These are phyloP conservation scores for Irpex rosettiformis DNA, from an alignment of 1,284 basidiomycete species.

Conservation along the genomic window DNA sequence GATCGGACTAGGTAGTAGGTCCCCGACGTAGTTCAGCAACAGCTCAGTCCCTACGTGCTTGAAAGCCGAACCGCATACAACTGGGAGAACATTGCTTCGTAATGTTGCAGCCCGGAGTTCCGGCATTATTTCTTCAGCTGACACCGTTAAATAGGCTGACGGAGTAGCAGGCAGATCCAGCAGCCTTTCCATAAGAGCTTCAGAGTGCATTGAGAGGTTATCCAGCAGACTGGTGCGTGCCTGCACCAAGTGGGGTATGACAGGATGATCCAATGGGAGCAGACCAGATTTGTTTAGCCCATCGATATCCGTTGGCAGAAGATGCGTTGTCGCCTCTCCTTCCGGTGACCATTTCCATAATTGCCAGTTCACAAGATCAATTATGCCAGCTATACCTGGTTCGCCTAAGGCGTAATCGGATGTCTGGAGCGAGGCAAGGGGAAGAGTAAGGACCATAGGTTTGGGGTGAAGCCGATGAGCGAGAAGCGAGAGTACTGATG, in stretches of 20 bases:
- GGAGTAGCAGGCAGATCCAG: conserved; percentile 54
- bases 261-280: conserved; percentile 57
- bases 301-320: conserved; percentile 50
- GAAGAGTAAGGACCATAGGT: conserved; percentile 74
- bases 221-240: conserved; percentile 75
- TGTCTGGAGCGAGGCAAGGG: conserved; percentile 68
- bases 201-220: conserved; percentile 76
- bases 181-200: conserved; percentile 71
- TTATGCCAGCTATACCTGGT: conserved; percentile 73
- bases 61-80: conserved; percentile 81
- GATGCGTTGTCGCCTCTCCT: conserved; percentile 40
- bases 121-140: conserved; percentile 47
- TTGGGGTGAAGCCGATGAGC: conserved; percentile 71
- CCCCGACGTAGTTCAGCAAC: conserved; percentile 78
- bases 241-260: conserved; percentile 57
- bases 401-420: conserved; percentile 65
- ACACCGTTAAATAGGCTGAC: conserved; percentile 60
- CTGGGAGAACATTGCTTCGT: conserved; percentile 67
- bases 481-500: conserved; percentile 69
- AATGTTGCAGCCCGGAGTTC: conserved; percentile 70
- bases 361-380: conserved; percentile 80
- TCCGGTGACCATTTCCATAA: conserved; percentile 67
- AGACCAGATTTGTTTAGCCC: conserved; percentile 39
- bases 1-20: conserved; percentile 75
- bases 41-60: conserved; percentile 81